phyloP scores from a whole-genome alignment of 2,329 filamentous ascomycete species.

The Neopestalotiopsis rosae region DNA sequence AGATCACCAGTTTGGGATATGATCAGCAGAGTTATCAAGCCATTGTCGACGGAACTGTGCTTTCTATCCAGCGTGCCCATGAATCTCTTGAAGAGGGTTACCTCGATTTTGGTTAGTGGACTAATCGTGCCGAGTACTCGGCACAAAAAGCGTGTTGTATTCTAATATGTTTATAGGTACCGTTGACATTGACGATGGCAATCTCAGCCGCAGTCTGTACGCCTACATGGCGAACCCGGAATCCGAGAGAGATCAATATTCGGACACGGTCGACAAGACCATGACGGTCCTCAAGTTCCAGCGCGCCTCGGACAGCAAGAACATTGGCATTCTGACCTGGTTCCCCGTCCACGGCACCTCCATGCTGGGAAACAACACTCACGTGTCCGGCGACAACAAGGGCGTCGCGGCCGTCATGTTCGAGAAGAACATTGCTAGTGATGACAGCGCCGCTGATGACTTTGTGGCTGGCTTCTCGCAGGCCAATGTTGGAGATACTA shows the following conservation, averaged over 20 bases:
- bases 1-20: conserved; percentile 87
- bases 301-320: conserved; percentile 72
- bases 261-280: conserved; percentile 70
- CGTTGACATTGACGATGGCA: conserved; percentile 71
- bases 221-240: conserved; percentile 84
- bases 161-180: conserved; percentile 32
- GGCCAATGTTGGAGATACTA: conserved; percentile 87
- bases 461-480: conserved; percentile 94
- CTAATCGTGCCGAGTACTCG: conserved; percentile 15
- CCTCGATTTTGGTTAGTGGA: conserved; percentile 64
- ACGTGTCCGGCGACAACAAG: conserved; percentile 91
- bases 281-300: conserved; percentile 80
- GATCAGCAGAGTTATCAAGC: conserved; percentile 84
- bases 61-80: conserved; percentile 82
- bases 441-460: conserved; percentile 58
- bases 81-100: conserved; percentile 69
- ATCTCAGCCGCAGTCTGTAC: conserved; percentile 84
- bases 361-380: conserved; percentile 86
- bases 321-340: conserved; percentile 85
- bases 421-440: conserved; percentile 69
- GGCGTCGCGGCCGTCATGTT: conserved; percentile 85
- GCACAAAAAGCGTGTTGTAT: neutral
- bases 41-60: conserved; percentile 81
- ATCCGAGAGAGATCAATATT: conserved; percentile 72
- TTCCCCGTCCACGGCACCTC: conserved; percentile 92